phyloP scores from a whole-genome alignment of 768 basidiomycete species.

The Leucosporidium creatinivorum region DNA sequence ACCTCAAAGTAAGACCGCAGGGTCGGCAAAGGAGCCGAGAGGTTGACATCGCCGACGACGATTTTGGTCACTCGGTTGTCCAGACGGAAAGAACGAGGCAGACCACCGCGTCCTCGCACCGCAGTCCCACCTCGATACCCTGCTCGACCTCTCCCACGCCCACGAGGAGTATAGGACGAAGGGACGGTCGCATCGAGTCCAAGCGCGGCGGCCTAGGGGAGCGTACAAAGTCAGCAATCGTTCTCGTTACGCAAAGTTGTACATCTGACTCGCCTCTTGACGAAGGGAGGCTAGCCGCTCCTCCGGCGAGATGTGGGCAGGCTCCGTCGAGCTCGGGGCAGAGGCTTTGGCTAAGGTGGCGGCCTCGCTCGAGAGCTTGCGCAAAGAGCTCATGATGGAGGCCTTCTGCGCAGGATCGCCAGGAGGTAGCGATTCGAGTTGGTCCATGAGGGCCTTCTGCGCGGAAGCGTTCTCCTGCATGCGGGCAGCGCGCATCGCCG shows the following conservation, averaged over 20 bases:
- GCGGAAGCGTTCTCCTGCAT: constrained; percentile 73
- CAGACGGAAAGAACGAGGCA: background rate
- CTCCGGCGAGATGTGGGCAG: background rate
- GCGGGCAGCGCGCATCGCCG: constrained; percentile 55
- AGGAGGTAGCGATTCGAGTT: constrained; percentile 51
- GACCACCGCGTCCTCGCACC: background rate
- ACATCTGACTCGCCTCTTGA: background rate
- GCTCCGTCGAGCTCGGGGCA: background rate
- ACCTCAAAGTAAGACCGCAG: background rate
- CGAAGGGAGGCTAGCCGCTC: background rate
- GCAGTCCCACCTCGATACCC: background rate
- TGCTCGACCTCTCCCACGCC: background rate
- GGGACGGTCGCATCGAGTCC: background rate
- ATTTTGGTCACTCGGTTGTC: constrained; percentile 1
- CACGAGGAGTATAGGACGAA: background rate
- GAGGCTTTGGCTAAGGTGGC: background rate
- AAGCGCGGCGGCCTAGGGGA: background rate
- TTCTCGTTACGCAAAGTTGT: background rate
- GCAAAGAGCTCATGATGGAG: constrained; percentile 63
- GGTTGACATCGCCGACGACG: background rate
- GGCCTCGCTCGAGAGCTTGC: constrained; percentile 74
- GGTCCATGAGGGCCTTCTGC: constrained; percentile 76
- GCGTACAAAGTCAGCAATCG: background rate
- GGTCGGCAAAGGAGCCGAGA: background rate
- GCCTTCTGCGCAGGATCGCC: constrained; percentile 64